These are phyloP conservation scores for Eucalyptus sp. DNA, from an alignment of 345 rosid species.

Conservation along the genomic window DNA sequence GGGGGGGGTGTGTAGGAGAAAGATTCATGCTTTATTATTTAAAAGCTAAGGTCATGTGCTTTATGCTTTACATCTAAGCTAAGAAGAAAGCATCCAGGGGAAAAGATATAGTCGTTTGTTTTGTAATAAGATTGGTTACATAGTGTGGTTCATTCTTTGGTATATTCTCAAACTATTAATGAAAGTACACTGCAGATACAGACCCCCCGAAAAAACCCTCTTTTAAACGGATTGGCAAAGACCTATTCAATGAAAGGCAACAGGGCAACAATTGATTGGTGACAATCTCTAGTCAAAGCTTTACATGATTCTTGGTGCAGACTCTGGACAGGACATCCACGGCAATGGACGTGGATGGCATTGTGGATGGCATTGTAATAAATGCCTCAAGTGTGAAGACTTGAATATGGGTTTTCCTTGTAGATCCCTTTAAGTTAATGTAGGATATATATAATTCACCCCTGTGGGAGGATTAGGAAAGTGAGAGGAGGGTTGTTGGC, in stretches of 20 bases:
- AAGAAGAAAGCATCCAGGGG: background rate
- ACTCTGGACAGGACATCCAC: background rate
- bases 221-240: background rate
- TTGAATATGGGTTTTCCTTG: background rate
- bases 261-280: background rate
- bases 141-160: background rate
- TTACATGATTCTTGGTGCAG: background rate
- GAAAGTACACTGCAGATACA: background rate
- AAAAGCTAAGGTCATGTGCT: background rate
- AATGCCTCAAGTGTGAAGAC: background rate
- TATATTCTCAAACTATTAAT: background rate
- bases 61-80: background rate
- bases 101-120: background rate
- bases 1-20: background rate
- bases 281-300: background rate
- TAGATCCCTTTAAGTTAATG: background rate
- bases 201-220: accelerated
- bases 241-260: background rate
- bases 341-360: background rate
- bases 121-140: background rate
- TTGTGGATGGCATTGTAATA: background rate
- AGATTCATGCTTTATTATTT: background rate
- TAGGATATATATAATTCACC: background rate
- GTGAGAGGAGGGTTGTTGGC: background rate
- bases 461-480: background rate